Evolutionary conservation across 805 yeast genomes (phyloP).

Genomic region (Zygosaccharomyces bisporus): DNA sequence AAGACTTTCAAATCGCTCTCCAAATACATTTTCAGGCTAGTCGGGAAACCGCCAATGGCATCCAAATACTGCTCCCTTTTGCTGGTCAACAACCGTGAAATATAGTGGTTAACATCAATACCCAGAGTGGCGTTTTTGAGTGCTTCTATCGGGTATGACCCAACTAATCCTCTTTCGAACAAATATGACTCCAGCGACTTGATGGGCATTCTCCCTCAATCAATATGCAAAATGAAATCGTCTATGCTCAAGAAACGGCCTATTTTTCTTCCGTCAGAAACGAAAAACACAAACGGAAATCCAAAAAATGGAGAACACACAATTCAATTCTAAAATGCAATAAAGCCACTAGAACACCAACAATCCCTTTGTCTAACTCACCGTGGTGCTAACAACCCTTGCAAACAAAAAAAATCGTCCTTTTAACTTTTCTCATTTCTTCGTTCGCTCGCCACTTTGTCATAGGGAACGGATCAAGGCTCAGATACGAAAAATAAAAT

Average conservation of each 20-base stretch:
- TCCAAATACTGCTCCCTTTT: conserved; percentile 66
- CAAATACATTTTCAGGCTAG: conserved; percentile 51
- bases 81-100: conserved; percentile 54
- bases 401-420: not conserved
- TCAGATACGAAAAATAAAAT: not conserved
- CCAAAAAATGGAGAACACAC: not conserved
- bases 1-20: conserved; percentile 62
- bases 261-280: not conserved
- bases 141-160: conserved; percentile 58
- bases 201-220: conserved; percentile 35
- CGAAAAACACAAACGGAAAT: not conserved
- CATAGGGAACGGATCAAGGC: conserved; percentile 5
- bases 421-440: not conserved
- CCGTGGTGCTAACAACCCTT: not conserved
- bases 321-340: not conserved
- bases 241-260: not conserved
- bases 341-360: not conserved
- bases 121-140: conserved; percentile 69
- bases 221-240: not conserved
- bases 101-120: conserved; percentile 78
- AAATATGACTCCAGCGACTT: conserved; percentile 63
- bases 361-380: conserved; percentile 1
- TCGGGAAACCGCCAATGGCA: conserved; percentile 80
- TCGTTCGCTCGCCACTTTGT: conserved; percentile 6
- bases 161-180: conserved; percentile 62